These are phyloP conservation scores for Stentor roeselii DNA, from an alignment of 73 alveolate genomes.

Conservation along the genomic window DNA sequence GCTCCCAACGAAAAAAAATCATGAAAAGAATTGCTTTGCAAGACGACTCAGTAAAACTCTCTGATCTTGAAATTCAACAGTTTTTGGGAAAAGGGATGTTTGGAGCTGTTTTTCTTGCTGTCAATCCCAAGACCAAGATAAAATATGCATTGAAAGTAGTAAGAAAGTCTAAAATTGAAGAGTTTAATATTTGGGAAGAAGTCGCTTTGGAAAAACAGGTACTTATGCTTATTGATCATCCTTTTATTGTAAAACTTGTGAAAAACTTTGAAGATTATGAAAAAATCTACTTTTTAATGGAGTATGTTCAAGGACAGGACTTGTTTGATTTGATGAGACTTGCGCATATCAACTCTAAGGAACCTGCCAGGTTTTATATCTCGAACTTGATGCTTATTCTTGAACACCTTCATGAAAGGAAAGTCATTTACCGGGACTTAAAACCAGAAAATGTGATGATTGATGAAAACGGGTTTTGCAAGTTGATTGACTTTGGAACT, in stretches of 20 bases:
- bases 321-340: constrained; percentile 47
- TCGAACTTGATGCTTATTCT: constrained; percentile 65
- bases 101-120: constrained; percentile 67
- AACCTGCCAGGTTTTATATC: constrained; percentile 59
- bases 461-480: constrained; percentile 66
- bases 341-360: constrained; percentile 43
- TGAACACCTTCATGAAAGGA: constrained; percentile 65
- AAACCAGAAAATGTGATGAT: constrained; percentile 78
- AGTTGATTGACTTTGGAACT: constrained; percentile 69
- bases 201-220: constrained; percentile 51
- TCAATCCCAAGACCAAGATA: constrained; percentile 39
- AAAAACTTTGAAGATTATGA: constrained; percentile 59
- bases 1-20: constrained; percentile 50
- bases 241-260: constrained; percentile 71
- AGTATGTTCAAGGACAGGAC: constrained; percentile 65
- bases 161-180: neutral
- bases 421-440: constrained; percentile 64
- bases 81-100: constrained; percentile 72
- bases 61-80: constrained; percentile 48
- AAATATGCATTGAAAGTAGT: constrained; percentile 75
- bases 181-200: constrained; percentile 28
- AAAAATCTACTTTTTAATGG: constrained; percentile 65
- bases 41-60: constrained; percentile 46
- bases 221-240: constrained; percentile 70
- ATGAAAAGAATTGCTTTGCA: constrained; percentile 52